A percentile compares a stretch with the other conserved stretches of the same genome.
Conservation (phyloP, 371 early-diverging fungal genomes). For the Mucor ambiguus region DNA sequence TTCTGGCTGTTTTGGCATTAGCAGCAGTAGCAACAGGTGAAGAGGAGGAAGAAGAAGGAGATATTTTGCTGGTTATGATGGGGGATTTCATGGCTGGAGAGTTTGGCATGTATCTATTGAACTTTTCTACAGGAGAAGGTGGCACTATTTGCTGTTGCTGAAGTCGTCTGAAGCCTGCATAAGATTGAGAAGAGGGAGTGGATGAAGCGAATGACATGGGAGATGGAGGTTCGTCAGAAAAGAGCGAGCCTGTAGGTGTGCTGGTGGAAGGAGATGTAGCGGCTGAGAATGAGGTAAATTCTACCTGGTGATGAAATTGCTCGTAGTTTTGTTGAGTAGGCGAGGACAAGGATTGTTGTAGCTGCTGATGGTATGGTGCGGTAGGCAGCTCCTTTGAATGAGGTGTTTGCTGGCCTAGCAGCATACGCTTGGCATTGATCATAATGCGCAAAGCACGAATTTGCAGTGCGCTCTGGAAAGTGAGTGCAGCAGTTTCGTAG, state of each 20-base stretch:
- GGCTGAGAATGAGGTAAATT: conserved; percentile 37
- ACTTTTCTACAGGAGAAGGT: conserved; percentile 5
- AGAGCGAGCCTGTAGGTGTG: conserved; percentile 52
- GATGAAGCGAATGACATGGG: conserved; percentile 28
- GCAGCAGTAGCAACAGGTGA: not conserved
- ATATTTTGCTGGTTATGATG: not conserved
- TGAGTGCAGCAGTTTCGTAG: conserved; percentile 56
- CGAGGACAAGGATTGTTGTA: not conserved
- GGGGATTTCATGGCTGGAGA: not conserved
- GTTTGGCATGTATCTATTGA: not conserved
- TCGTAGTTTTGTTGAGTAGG: not conserved
- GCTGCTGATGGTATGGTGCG: conserved; percentile 10
- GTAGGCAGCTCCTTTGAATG: not conserved
- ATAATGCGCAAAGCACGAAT: conserved; percentile 54
- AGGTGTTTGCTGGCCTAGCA: conserved; percentile 9
- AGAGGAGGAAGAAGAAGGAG: not conserved
- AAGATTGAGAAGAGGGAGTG: not conserved
- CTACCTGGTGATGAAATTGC: conserved; percentile 11
- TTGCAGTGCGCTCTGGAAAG: conserved; percentile 55
- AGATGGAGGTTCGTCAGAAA: conserved; percentile 47
- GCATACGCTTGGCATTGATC: conserved; percentile 42
- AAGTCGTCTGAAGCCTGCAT: not conserved
- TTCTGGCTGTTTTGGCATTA: not conserved
- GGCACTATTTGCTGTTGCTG: not conserved
- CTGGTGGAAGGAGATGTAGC: conserved; percentile 59